Evolutionary conservation across 257 asterid genomes (phyloP).

Genomic region (Solanum chmielewskii): DNA sequence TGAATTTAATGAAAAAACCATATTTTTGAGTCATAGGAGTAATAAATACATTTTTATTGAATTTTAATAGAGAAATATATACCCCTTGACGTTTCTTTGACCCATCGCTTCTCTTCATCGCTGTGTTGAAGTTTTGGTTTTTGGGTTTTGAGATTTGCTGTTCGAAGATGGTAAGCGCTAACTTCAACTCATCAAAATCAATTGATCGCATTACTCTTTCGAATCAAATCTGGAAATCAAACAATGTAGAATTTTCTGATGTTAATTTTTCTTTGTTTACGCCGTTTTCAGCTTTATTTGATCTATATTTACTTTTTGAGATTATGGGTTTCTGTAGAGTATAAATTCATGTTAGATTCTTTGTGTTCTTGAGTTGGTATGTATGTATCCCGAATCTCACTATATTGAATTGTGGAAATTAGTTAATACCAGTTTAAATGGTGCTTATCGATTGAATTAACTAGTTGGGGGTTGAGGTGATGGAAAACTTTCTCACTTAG

Average conservation of each 20-base stretch:
- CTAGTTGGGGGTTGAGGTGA: background rate
- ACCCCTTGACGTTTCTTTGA: background rate
- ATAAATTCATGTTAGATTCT: background rate
- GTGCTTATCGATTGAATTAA: background rate
- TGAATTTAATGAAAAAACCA: background rate
- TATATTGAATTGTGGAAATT: background rate
- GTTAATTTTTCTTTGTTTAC: background rate
- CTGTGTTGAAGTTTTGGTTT: background rate
- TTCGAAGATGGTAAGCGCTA: background rate
- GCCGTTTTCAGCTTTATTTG: background rate
- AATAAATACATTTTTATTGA: no score
- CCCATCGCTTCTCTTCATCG: background rate
- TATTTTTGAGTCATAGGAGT: background rate
- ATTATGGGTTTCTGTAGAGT: background rate
- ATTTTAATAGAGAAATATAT: background rate
- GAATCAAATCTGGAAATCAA: background rate
- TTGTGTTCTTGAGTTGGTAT: background rate
- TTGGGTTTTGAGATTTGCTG: background rate
- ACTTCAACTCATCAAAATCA: background rate
- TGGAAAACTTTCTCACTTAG: background rate
- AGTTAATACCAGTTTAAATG: background rate
- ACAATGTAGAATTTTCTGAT: background rate
- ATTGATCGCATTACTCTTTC: background rate
- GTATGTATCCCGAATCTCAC: background rate
- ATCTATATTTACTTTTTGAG: background rate